phyloP scores from a whole-genome alignment of 2,329 filamentous ascomycete species.

The Aspergillus neotritici region DNA sequence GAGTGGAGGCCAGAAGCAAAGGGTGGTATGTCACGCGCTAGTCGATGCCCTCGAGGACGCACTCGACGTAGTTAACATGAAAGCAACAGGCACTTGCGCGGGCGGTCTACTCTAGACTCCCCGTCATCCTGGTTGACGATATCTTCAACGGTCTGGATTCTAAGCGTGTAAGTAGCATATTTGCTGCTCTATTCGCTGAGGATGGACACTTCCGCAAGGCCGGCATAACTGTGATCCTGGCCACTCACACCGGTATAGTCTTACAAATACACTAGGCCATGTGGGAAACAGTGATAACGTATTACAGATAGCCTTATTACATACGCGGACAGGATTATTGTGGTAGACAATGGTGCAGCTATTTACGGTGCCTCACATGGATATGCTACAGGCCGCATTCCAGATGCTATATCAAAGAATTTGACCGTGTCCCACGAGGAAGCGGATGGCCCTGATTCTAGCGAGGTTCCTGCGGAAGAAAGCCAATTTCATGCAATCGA shows the following conservation, averaged over 20 bases:
- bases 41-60: too few relatives aligned
- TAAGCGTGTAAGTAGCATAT: conserved; percentile 37
- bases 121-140: conserved; percentile 43
- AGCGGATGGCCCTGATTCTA: too few relatives aligned
- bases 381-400: background rate
- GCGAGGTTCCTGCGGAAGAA: too few relatives aligned
- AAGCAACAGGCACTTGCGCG: conserved; percentile 32
- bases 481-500: too few relatives aligned
- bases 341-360: conserved; percentile 2
- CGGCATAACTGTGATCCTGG: conserved; percentile 27
- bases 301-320: conserved; percentile 4
- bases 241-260: conserved; percentile 17
- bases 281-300: too few relatives aligned
- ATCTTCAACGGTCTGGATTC: conserved; percentile 43
- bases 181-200: conserved; percentile 35
- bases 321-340: conserved; percentile 3
- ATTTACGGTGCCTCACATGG: background rate
- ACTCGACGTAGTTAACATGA: too few relatives aligned
- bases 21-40: conserved; percentile 25
- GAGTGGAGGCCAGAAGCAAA: conserved; percentile 44
- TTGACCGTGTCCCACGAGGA: too few relatives aligned
- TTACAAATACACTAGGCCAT: background rate
- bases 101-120: conserved; percentile 39
- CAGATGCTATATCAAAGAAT: background rate
- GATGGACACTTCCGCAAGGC: conserved; percentile 35